Evolutionary conservation across 2,329 filamentous ascomycete genomes (phyloP).

Genomic region (Aspergillus pseudonomiae): DNA sequence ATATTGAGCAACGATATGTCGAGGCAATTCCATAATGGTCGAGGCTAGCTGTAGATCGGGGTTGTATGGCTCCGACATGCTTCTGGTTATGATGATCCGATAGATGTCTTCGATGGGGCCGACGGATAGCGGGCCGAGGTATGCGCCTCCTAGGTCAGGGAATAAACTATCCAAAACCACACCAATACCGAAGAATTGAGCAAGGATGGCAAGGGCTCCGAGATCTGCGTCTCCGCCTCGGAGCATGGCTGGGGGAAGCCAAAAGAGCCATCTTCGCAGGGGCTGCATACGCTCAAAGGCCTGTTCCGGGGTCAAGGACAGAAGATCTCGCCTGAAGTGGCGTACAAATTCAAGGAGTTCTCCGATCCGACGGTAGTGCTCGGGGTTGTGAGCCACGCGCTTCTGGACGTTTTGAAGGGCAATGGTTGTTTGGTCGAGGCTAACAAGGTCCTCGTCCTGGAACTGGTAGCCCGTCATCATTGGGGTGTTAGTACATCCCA

Average conservation of each 20-base stretch:
- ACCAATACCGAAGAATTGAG: constrained; percentile 88
- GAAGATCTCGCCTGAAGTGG: constrained; percentile 70
- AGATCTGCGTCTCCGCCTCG: constrained; percentile 76
- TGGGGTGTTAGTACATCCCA: constrained; percentile 39
- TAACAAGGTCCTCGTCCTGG: constrained; percentile 68
- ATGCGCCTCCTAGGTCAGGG: constrained; percentile 85
- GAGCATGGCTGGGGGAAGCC: constrained; percentile 84
- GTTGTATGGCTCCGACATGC: constrained; percentile 60
- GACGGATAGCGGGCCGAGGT: constrained; percentile 80
- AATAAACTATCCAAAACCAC: constrained; percentile 88
- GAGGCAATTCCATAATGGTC: constrained; percentile 71
- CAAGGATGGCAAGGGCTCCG: constrained; percentile 78
- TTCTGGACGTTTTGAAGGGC: constrained; percentile 62
- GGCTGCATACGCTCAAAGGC: constrained; percentile 90
- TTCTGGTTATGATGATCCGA: constrained; percentile 71
- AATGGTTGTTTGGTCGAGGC: constrained; percentile 67
- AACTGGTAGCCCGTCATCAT: constrained; percentile 37
- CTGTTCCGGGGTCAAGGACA: constrained; percentile 72
- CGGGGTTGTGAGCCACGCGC: constrained; percentile 68
- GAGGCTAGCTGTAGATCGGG: constrained; percentile 64
- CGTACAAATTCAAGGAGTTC: constrained; percentile 74
- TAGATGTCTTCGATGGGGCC: constrained; percentile 85
- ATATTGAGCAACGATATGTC: constrained; percentile 70
- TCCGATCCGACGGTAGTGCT: constrained; percentile 69
- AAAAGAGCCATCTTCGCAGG: constrained; percentile 91